Percentiles rank a stretch among this genome's conserved stretches.
phyloP scores from a whole-genome alignment of 2,329 filamentous ascomycete species.

The Epichloe hybrida region DNA sequence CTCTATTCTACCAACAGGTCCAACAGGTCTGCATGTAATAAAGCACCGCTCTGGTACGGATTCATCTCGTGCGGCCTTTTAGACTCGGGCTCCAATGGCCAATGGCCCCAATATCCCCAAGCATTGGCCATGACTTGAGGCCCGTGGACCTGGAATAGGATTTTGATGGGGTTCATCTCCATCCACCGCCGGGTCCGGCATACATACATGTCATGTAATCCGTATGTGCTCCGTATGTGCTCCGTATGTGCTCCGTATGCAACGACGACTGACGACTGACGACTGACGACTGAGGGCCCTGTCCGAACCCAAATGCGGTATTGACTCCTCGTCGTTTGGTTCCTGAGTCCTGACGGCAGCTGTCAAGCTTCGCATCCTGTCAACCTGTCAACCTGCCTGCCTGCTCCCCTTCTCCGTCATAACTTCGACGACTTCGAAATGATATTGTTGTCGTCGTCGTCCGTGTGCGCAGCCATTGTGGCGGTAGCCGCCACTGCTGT shows the following conservation, averaged over 20 bases:
- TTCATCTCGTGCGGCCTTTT: not conserved
- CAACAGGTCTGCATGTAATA: too few relatives aligned
- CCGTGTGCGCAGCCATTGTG: not conserved
- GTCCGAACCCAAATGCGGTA: too few relatives aligned
- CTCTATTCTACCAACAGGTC: not conserved
- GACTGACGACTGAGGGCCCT: too few relatives aligned
- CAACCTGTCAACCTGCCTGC: not conserved
- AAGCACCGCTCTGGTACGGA: too few relatives aligned
- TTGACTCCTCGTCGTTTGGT: not conserved
- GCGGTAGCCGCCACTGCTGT: constrained; percentile 1
- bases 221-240: too few relatives aligned
- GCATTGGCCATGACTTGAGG: not conserved
- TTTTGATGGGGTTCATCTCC: not conserved
- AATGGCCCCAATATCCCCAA: not conserved
- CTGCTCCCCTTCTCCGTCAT: not conserved
- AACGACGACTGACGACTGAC: not conserved
- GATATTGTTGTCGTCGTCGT: not conserved
- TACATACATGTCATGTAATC: too few relatives aligned
- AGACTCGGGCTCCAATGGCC: not conserved
- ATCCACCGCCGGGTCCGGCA: not conserved
- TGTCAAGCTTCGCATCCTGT: not conserved
- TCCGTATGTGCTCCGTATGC: too few relatives aligned
- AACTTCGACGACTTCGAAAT: not conserved
- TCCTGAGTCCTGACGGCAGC: not conserved
- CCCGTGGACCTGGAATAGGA: not conserved